Conservation (phyloP, 768 basidiomycete genomes). For the Russula ochroleuca region DNA sequence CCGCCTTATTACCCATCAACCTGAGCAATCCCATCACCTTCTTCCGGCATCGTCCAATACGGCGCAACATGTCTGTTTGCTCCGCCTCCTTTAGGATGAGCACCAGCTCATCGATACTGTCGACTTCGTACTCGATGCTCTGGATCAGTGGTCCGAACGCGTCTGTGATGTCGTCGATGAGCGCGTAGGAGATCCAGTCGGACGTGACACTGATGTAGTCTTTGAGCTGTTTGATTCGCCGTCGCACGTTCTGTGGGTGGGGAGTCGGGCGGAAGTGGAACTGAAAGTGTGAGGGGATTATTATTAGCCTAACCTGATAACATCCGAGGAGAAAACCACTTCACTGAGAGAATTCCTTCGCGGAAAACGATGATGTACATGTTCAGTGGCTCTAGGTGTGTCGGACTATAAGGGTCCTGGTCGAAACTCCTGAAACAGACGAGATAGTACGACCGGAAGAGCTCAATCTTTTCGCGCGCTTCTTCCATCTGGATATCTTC, state of each 20-base stretch:
- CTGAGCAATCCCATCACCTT: slow-evolving; percentile 98
- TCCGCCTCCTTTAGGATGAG: slow-evolving; percentile 93
- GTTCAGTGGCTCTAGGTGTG: slow-evolving; percentile 95
- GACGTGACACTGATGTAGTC: slow-evolving; percentile 99
- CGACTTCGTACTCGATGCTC: slow-evolving; percentile 98
- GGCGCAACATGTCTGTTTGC: slow-evolving; percentile 95
- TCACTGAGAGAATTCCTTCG: slow-evolving; percentile 89
- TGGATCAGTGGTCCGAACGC: slow-evolving; percentile 98
- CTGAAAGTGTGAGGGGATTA: slow-evolving; percentile 37
- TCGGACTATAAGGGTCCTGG: slow-evolving; percentile 96
- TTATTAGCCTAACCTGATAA: background rate
- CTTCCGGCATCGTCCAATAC: slow-evolving; percentile 97
- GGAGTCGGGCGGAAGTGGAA: slow-evolving; percentile 98
- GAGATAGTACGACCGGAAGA: slow-evolving; percentile 97
- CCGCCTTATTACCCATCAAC: slow-evolving; percentile 99
- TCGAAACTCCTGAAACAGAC: slow-evolving; percentile 99
- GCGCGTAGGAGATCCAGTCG: slow-evolving; percentile 99
- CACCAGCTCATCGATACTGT: slow-evolving; percentile 97
- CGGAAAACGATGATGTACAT: slow-evolving; percentile 99
- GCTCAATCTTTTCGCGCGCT: slow-evolving; percentile 98
- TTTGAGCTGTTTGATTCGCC: slow-evolving; percentile 97
- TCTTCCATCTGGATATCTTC: slow-evolving; percentile 99
- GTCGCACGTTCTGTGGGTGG: slow-evolving; percentile 95
- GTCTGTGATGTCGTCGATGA: slow-evolving; percentile 99
- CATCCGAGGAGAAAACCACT: slow-evolving; percentile 32